Percentiles rank a stretch among this genome's conserved stretches.
phyloP scores from a whole-genome alignment of 148 eudicot species.

The Polygonum aviculare region DNA sequence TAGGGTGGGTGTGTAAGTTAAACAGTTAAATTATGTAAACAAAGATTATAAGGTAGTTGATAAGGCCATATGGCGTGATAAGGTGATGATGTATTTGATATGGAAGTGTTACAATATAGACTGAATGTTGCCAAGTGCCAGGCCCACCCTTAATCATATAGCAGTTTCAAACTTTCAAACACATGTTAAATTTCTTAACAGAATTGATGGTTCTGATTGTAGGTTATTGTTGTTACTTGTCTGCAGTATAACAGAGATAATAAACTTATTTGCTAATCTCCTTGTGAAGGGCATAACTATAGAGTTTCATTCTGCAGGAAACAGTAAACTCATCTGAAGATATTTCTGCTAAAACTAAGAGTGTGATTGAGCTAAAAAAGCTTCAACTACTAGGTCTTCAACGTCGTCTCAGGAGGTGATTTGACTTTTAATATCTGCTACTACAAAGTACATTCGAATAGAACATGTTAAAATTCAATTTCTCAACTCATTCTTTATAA shows the following conservation, averaged over 20 bases:
- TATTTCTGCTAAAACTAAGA: slow-evolving; percentile 86
- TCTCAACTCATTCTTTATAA: background rate
- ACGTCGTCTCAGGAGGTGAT: slow-evolving; percentile 85
- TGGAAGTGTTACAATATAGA: background rate
- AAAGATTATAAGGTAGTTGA: background rate
- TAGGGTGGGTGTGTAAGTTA: background rate
- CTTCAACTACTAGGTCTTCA: slow-evolving; percentile 83
- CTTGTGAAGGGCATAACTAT: background rate
- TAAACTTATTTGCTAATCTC: background rate
- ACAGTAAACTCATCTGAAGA: slow-evolving; percentile 83
- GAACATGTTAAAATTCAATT: background rate
- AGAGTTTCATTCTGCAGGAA: slow-evolving; percentile 39
- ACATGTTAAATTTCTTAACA: too few species aligned
- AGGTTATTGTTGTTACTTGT: background rate
- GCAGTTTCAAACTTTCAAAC: background rate
- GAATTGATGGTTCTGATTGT: background rate
- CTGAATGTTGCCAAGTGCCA: background rate
- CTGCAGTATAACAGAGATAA: background rate
- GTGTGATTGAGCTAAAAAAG: slow-evolving; percentile 94
- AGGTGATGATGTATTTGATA: background rate
- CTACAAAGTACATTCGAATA: background rate
- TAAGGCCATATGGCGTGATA: background rate
- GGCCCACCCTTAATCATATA: background rate
- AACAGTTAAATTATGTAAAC: background rate
- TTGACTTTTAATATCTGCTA: background rate